Evolutionary conservation across 306 rosid species (phyloP).

Genomic region (Prosopis cineraria): DNA sequence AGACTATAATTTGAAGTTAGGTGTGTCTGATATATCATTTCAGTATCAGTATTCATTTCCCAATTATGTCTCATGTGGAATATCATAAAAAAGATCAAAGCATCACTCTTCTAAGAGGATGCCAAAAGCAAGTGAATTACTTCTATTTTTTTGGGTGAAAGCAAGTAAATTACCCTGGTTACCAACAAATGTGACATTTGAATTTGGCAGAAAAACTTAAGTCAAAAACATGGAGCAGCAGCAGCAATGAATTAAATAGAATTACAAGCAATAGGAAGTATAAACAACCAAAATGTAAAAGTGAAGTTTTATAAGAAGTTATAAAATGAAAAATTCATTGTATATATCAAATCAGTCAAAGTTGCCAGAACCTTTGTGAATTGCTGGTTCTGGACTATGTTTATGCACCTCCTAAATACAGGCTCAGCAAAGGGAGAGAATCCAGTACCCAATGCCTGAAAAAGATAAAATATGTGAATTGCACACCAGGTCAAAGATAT

Average conservation of each 20-base stretch:
- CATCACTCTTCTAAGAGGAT: not conserved
- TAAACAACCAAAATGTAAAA: not conserved
- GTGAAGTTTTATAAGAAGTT: not conserved
- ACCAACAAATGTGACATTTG: slow-evolving; percentile 8
- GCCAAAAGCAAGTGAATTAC: not conserved
- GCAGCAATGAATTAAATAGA: slow-evolving; percentile 13
- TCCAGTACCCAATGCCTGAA: slow-evolving; percentile 91
- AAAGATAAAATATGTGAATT: slow-evolving; percentile 35
- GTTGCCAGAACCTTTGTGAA: slow-evolving; percentile 72
- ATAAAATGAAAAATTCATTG: slow-evolving; percentile 1
- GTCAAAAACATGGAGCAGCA: slow-evolving; percentile 21
- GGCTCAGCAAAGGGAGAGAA: slow-evolving; percentile 94
- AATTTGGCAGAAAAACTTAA: not conserved
- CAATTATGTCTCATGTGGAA: not conserved
- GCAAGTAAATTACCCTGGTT: too few relatives aligned
- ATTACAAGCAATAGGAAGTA: slow-evolving; percentile 1
- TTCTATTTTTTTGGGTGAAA: too few relatives aligned
- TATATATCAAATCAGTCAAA: slow-evolving; percentile 28
- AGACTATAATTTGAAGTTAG: not conserved
- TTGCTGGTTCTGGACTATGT: slow-evolving; percentile 88
- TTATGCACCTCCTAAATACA: slow-evolving; percentile 95
- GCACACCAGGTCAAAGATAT: slow-evolving; percentile 15
- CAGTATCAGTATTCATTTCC: not conserved
- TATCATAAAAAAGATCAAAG: not conserved
- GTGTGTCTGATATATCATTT: not conserved